Evolutionary conservation across 148 eudicot species (phyloP).

Genomic region (Cornus controversa): DNA sequence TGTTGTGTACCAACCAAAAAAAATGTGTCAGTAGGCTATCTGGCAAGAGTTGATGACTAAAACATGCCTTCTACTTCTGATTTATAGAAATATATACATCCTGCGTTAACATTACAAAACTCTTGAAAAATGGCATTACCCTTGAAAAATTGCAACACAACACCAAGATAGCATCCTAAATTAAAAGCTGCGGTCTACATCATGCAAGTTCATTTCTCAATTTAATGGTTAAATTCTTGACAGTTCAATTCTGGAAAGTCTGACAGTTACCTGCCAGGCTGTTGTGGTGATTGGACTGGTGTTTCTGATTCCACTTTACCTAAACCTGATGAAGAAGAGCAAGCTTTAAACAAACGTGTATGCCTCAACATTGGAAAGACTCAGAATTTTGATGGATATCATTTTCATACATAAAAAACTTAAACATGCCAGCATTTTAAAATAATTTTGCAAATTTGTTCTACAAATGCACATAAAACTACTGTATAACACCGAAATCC

Average conservation of each 20-base stretch:
- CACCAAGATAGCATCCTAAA: too few relatives aligned
- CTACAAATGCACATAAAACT: neutral
- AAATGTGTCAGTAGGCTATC: too few relatives aligned
- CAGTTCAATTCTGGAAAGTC: neutral
- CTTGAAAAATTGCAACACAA: too few relatives aligned
- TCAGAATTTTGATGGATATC: neutral
- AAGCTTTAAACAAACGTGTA: constrained; percentile 10
- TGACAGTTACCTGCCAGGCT: constrained; percentile 48
- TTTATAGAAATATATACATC: too few relatives aligned
- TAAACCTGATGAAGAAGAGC: constrained; percentile 49
- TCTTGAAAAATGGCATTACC: too few relatives aligned
- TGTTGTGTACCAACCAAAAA: too few relatives aligned
- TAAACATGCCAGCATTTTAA: neutral
- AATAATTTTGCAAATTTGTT: neutral
- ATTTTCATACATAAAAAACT: neutral
- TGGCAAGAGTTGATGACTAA: too few relatives aligned
- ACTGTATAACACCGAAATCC: neutral
- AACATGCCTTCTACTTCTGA: too few relatives aligned
- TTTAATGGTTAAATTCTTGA: too few relatives aligned
- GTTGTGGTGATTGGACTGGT: constrained; percentile 73
- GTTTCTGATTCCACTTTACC: constrained; percentile 69
- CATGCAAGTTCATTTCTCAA: too few relatives aligned
- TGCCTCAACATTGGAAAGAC: constrained; percentile 6
- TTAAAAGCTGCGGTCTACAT: too few relatives aligned
- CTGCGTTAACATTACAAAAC: too few relatives aligned